Percentiles rank a stretch among this genome's conserved stretches.
Conservation (phyloP, 2,329 filamentous ascomycete species). For the Ophiosphaerella narmari region DNA sequence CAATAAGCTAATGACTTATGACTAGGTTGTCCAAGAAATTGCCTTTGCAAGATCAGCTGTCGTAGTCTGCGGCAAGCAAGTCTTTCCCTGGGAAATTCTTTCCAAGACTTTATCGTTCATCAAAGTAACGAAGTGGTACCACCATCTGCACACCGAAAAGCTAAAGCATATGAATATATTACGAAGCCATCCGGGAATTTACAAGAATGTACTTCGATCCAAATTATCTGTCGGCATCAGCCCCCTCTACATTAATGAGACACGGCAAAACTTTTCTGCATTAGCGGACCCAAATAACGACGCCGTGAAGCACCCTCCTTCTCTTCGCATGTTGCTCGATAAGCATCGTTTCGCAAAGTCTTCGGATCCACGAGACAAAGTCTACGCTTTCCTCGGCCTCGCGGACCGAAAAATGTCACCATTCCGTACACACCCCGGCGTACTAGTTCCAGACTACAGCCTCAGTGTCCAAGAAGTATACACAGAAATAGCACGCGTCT, state of each 20-base stretch:
- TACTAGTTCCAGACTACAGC: constrained; percentile 26
- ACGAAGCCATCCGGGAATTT: constrained; percentile 22
- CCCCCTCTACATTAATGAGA: constrained; percentile 30
- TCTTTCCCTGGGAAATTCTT: constrained; percentile 26
- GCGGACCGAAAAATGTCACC: constrained; percentile 21
- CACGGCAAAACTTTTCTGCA: constrained; percentile 15
- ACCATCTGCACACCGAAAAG: constrained; percentile 33
- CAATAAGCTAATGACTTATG: no score
- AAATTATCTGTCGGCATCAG: constrained; percentile 23
- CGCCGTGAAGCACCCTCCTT: constrained; percentile 4
- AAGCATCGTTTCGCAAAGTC: constrained; percentile 30
- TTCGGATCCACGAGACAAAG: constrained; percentile 36
- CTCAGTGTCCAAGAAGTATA: constrained; percentile 27
- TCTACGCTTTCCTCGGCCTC: constrained; percentile 34
- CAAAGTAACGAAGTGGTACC: constrained; percentile 30
- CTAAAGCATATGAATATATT: constrained; percentile 21
- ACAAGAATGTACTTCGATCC: constrained; percentile 23
- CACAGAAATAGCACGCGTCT: constrained; percentile 15
- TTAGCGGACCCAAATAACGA: background rate
- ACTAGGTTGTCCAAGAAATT: constrained; percentile 28
- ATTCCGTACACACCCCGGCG: constrained; percentile 20
- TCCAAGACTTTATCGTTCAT: constrained; percentile 29
- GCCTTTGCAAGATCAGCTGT: constrained; percentile 26
- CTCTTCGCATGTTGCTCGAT: constrained; percentile 25
- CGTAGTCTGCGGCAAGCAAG: constrained; percentile 23